Evolutionary conservation across 78 protist genomes (phyloP).

Genomic region (Protostelium mycophagum): DNA sequence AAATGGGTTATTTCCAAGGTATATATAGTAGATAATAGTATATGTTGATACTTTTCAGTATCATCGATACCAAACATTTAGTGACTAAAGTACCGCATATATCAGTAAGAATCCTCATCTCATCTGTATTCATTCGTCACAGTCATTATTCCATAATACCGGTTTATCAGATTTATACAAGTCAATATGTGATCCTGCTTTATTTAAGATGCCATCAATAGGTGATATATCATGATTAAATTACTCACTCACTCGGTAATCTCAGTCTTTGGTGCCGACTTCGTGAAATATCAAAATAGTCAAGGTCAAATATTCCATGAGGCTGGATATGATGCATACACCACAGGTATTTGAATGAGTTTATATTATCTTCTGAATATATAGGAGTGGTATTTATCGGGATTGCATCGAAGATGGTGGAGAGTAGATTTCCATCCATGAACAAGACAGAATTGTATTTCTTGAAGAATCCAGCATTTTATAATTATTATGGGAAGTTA

Average conservation of each 20-base stretch:
- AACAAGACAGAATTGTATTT: not conserved
- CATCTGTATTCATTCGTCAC: no score
- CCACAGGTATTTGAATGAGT: not conserved
- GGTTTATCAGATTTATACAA: no score
- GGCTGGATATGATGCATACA: not conserved
- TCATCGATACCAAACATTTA: no score
- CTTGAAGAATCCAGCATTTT: not conserved
- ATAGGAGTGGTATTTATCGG: not conserved
- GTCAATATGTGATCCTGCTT: no score
- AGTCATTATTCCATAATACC: no score
- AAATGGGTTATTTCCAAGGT: not conserved
- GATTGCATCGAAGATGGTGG: not conserved
- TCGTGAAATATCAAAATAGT: not conserved
- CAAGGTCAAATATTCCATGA: not conserved
- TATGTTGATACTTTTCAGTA: no score
- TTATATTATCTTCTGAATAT: not conserved
- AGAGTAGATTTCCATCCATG: not conserved
- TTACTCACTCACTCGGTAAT: no score
- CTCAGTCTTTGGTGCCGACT: not conserved
- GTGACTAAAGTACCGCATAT: no score
- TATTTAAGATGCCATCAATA: no score
- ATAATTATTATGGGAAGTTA: not conserved
- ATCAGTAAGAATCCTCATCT: no score
- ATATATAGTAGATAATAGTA: no score
- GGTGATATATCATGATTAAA: no score